phyloP scores from a whole-genome alignment of 2,329 filamentous ascomycete species.

The Pseudocercospora vitis region DNA sequence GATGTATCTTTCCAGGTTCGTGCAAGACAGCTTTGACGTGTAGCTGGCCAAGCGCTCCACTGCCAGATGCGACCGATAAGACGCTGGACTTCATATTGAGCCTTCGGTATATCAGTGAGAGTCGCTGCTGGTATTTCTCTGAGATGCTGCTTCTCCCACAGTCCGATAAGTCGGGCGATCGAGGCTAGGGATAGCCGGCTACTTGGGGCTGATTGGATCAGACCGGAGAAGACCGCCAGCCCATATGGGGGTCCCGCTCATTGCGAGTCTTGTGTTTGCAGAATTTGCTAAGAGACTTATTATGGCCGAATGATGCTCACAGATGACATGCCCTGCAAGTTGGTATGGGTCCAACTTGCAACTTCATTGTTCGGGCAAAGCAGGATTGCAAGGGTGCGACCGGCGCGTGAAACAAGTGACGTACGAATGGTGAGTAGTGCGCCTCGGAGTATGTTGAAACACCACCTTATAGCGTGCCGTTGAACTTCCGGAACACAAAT shows the following conservation, averaged over 20 bases:
- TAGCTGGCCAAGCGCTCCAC: conserved; percentile 12
- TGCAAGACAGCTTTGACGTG: conserved; percentile 15
- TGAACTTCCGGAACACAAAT: background rate
- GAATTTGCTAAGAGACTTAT: background rate
- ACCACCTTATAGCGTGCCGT: background rate
- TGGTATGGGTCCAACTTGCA: background rate
- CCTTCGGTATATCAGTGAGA: background rate
- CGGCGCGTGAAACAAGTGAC: conserved; percentile 1
- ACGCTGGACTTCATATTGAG: conserved; percentile 3
- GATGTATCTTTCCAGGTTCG: conserved; percentile 17
- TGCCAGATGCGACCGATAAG: background rate
- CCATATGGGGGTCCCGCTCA: background rate
- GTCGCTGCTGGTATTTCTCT: conserved; percentile 3
- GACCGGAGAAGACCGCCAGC: background rate
- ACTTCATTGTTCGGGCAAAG: background rate
- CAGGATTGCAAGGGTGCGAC: background rate
- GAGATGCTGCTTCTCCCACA: background rate
- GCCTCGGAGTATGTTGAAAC: no score
- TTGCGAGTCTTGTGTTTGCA: background rate
- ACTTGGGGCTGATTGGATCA: background rate
- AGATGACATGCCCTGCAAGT: conserved; percentile 2
- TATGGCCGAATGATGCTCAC: background rate
- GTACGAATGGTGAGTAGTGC: no score
- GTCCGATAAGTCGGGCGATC: background rate
- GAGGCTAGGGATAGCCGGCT: background rate